Evolutionary conservation across 2,329 filamentous ascomycete species (phyloP).

Genomic region (Rhexocercosporidium sp.): DNA sequence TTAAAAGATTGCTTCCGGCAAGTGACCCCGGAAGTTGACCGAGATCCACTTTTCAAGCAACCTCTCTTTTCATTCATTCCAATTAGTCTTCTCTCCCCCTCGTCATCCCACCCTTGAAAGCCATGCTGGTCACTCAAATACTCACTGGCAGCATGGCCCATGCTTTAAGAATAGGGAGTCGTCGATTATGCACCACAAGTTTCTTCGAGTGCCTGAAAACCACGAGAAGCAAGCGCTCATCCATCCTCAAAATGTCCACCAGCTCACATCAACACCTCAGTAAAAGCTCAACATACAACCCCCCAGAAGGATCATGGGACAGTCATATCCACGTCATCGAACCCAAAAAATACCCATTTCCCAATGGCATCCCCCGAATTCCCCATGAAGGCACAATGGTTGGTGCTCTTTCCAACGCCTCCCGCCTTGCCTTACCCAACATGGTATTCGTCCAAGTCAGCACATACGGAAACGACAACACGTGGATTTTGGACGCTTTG

Average conservation of each 20-base stretch:
- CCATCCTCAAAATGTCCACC: neutral
- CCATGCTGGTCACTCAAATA: neutral
- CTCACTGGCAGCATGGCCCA: neutral
- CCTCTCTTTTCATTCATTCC: neutral
- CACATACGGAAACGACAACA: conserved; percentile 65
- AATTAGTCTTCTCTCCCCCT: neutral
- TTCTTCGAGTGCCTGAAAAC: neutral
- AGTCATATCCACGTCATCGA: conserved; percentile 69
- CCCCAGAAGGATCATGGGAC: conserved; percentile 21
- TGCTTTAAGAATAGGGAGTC: too few relatives aligned
- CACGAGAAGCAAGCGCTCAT: neutral
- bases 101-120: neutral
- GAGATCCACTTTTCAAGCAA: neutral
- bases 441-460: conserved; percentile 62
- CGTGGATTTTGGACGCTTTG: conserved; percentile 61
- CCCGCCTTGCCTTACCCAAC: conserved; percentile 58
- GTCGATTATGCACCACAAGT: neutral
- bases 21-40: neutral
- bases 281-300: neutral
- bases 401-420: conserved; percentile 58
- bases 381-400: conserved; percentile 55
- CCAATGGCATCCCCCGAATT: conserved; percentile 53
- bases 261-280: neutral
- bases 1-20: neutral
- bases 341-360: conserved; percentile 55